phyloP scores from a whole-genome alignment of 176 grass and related monocot genomes.

The Oryza australiensis region DNA sequence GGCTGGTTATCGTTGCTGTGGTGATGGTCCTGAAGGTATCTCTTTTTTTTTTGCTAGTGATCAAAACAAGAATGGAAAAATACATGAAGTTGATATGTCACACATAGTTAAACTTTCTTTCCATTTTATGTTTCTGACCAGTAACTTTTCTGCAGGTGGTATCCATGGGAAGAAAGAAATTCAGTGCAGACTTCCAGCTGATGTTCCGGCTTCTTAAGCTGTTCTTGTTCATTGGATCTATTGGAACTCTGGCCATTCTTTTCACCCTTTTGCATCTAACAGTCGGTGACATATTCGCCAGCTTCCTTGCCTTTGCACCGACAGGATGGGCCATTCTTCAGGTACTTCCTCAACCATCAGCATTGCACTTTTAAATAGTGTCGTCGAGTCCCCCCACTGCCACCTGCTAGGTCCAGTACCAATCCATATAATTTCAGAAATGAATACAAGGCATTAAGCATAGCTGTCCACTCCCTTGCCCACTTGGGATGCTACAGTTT shows the following conservation, averaged over 20 bases:
- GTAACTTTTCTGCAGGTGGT: slow-evolving; percentile 57
- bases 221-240: slow-evolving; percentile 71
- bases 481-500: not conserved
- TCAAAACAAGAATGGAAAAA: not conserved
- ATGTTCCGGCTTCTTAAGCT: slow-evolving; percentile 93
- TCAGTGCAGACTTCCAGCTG: slow-evolving; percentile 91
- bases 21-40: slow-evolving; percentile 78
- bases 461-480: not conserved
- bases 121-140: slow-evolving; percentile 34
- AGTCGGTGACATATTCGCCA: slow-evolving; percentile 74
- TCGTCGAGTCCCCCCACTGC: not conserved
- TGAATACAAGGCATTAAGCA: not conserved
- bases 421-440: slow-evolving; percentile 3
- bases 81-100: not conserved
- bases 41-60: slow-evolving; percentile 18
- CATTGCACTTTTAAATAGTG: not conserved
- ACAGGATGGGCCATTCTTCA: slow-evolving; percentile 91
- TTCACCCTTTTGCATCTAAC: slow-evolving; percentile 82
- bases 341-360: slow-evolving; percentile 41
- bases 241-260: slow-evolving; percentile 74
- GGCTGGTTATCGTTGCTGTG: slow-evolving; percentile 85
- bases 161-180: slow-evolving; percentile 88
- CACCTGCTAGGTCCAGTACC: not conserved
- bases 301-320: slow-evolving; percentile 82
- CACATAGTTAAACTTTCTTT: not conserved